Conservation (phyloP, 2,329 filamentous ascomycete species). For the Chaetomiaceae sp. region DNA sequence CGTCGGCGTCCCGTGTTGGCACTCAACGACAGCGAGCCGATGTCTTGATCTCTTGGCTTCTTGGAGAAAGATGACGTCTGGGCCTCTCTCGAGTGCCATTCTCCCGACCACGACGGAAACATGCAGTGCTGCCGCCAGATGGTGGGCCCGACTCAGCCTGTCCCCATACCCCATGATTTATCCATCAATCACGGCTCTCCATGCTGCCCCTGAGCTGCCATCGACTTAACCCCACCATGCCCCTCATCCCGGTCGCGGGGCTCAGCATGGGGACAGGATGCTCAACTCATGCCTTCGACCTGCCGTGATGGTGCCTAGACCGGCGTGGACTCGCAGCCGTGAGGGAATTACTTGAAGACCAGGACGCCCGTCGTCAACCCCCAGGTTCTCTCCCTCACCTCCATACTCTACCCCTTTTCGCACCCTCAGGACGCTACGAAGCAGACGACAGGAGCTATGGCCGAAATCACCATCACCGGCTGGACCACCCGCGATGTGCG, state of each 20-base stretch:
- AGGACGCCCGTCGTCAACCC: background rate
- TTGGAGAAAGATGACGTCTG: background rate
- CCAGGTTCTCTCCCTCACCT: background rate
- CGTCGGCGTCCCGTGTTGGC: background rate
- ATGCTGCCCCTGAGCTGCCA: background rate
- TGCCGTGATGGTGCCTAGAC: background rate
- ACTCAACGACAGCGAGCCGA: no score
- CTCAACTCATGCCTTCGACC: constrained; percentile 1
- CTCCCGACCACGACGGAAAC: background rate
- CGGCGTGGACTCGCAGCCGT: background rate
- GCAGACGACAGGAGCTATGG: constrained; percentile 31
- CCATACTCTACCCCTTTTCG: background rate
- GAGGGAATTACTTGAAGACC: constrained; percentile 5
- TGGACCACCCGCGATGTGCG: constrained; percentile 70
- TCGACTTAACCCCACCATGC: constrained; percentile 19
- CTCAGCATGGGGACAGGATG: constrained; percentile 5
- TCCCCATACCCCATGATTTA: constrained; percentile 16
- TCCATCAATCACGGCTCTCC: constrained; percentile 25
- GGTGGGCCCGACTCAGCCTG: background rate
- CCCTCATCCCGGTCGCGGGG: constrained; percentile 17
- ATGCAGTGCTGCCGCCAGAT: background rate
- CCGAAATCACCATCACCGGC: constrained; percentile 64
- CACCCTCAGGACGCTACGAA: no score
- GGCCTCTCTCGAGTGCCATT: background rate
- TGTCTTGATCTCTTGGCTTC: background rate